phyloP scores from a whole-genome alignment of 306 rosid species.

The Psophocarpus tetragonolobus region DNA sequence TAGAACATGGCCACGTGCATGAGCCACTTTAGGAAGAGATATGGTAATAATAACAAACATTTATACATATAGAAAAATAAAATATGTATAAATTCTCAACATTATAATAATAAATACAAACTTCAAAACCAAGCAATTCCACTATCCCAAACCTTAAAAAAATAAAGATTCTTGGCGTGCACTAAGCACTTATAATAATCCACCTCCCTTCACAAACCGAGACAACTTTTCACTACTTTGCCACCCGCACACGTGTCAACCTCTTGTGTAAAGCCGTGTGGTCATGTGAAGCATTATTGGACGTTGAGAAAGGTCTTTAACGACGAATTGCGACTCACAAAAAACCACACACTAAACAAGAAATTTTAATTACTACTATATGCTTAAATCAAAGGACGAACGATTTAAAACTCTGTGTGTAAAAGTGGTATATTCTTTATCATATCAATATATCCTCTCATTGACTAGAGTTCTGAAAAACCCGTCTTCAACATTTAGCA shows the following conservation, averaged over 20 bases:
- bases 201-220: constrained; percentile 43
- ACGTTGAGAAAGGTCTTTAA: constrained; percentile 55
- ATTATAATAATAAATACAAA: constrained; percentile 40
- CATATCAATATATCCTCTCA: neutral
- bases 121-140: constrained; percentile 72
- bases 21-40: constrained; percentile 33
- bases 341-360: constrained; percentile 32
- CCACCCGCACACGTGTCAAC: constrained; percentile 48
- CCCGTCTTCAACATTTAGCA: neutral
- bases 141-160: constrained; percentile 26
- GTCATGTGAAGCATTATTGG: constrained; percentile 73
- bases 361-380: constrained; percentile 8
- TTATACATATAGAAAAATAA: neutral
- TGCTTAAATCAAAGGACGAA: neutral
- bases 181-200: constrained; percentile 47
- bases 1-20: constrained; percentile 51
- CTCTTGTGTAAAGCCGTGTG: constrained; percentile 55
- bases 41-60: constrained; percentile 7
- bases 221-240: constrained; percentile 40
- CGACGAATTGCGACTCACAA: constrained; percentile 36
- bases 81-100: neutral
- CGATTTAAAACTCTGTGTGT: neutral
- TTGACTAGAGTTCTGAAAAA: neutral
- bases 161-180: constrained; percentile 79
- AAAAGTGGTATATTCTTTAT: neutral